These are phyloP conservation scores for Daldinia decipiens DNA, from an alignment of 495 filamentous ascomycete genomes.

Conservation along the genomic window DNA sequence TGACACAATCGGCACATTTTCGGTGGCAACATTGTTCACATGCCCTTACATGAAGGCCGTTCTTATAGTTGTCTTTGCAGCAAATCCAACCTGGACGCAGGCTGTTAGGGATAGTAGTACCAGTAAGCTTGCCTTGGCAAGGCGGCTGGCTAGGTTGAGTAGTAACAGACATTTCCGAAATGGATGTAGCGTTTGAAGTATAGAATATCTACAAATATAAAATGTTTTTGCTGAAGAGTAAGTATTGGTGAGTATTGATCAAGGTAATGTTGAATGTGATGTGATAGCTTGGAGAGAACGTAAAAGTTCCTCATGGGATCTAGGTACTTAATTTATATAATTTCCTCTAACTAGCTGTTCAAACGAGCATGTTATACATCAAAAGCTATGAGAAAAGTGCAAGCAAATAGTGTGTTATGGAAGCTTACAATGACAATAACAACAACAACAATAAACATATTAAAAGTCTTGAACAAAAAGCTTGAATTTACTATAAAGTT, in stretches of 20 bases:
- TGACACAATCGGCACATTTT: too few relatives aligned
- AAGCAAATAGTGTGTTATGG: too few relatives aligned
- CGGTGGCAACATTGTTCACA: too few relatives aligned
- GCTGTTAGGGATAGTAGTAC: background rate
- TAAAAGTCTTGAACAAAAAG: too few relatives aligned
- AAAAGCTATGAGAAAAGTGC: too few relatives aligned
- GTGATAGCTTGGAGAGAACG: background rate
- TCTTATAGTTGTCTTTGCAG: too few relatives aligned
- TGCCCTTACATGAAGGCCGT: too few relatives aligned
- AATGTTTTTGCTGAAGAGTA: background rate
- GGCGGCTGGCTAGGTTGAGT: background rate
- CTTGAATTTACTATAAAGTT: too few relatives aligned
- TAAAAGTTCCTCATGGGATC: background rate
- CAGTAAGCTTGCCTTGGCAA: background rate
- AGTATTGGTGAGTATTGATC: background rate
- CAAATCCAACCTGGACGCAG: too few relatives aligned
- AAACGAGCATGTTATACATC: background rate
- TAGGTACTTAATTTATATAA: background rate
- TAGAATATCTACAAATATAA: background rate
- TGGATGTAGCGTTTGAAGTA: background rate
- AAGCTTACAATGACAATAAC: too few relatives aligned
- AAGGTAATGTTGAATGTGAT: background rate
- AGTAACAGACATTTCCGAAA: too few relatives aligned
- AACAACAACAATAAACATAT: too few relatives aligned
- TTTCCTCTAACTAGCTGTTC: background rate